Base-by-base conservation (phyloP, 441 rosid species). In the Populus tomentosa region DNA sequence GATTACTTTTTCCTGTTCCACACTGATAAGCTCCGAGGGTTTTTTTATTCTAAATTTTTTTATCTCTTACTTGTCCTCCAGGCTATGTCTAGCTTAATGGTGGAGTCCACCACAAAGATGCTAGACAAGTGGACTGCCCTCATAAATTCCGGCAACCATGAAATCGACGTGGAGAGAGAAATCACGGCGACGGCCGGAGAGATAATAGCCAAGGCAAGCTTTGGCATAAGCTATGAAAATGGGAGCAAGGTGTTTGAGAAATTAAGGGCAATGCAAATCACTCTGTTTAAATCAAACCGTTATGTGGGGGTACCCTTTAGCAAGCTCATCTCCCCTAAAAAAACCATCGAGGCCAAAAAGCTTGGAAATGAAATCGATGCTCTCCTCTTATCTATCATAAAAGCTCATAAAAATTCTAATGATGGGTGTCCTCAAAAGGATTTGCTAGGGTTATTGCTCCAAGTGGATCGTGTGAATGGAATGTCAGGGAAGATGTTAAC, bases 301-400 rank as follows among this genome's bases (percentile, higher is more conserved):
- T 92, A 88, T 53, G 94, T 96, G 16, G 99, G 99, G 0, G 95
- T 94, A 18, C 98, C 99, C 1, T 94, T 85, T 21, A 87, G 89
- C 85, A 86, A 85, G 73, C 70, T 85, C 72, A 67, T 96, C 46
- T 79, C 77, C 80, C 90, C 86, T 70, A 89, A 79, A 69, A 84
- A 90, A 82, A 87, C 83, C 78, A 72, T 85, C 24, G 85, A 90
- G 75, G 92, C 92, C 2, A 89, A 82, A 69, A 85, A 73, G 69
- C 87, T 96, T 16, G 98, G 98, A 4, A 79, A 77, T 69, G 98
- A 96, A 74, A 88, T 96, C 18, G 99, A 96, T n/a, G 26, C 68
- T 10, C 86, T 94, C 20, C 92, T 96, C 20, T 63, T 84, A 32
- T 80, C 88, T 2, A 90, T 94, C 79, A 94, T 96, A 69, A 63